Base-by-base conservation (phyloP, 2,329 filamentous ascomycete species). In the Colletotrichum scovillei region DNA sequence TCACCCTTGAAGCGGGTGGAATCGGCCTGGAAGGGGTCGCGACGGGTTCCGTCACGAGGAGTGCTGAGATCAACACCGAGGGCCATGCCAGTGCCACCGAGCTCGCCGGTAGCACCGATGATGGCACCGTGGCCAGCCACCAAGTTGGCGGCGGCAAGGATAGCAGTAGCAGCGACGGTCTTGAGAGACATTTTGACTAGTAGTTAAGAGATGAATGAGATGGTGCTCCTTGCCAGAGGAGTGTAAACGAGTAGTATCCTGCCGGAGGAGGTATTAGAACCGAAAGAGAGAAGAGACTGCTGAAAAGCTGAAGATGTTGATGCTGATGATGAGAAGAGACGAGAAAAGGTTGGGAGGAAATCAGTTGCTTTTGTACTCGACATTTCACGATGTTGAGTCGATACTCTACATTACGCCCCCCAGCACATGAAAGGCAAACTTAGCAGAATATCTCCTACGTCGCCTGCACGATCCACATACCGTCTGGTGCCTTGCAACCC, bases 11-110 rank as follows among this genome's bases (percentile, higher is more conserved):
- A 92, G 72, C 89, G 88, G 63, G 90, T 93, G 59, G 86, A 85
- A 76, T 92, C 91, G 74, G 88, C 86, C 82, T 93, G 91, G 85
- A 92, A 92, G 60, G 91, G 91, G 57, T 86, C 82, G 74, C 90
- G 86, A 9, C 82, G 80, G 24, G 90, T 91, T 52, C 90, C 91
- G 75, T 91, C 89, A 74, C 91, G 90, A 49, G 91, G 90, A 67
- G 90, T 92, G 76, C 76, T 77, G 59, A 86, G 83, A 79, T 88
- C 86, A 73, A 92, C 78, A 68, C 84, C 85, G 3, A 88, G 81
- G n/a, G 81, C 85, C 82, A 84, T 86, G 77, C 89, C 90, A 9
- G 81, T 81, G 74, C 90, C 90, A 62, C 90, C 90, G 42, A 84
- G 83, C 76, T 92, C 84, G 73, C 90, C 90, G 46, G 84, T 84